Conservation (phyloP, 2,329 filamentous ascomycete species). For the Penicillium sp. region DNA sequence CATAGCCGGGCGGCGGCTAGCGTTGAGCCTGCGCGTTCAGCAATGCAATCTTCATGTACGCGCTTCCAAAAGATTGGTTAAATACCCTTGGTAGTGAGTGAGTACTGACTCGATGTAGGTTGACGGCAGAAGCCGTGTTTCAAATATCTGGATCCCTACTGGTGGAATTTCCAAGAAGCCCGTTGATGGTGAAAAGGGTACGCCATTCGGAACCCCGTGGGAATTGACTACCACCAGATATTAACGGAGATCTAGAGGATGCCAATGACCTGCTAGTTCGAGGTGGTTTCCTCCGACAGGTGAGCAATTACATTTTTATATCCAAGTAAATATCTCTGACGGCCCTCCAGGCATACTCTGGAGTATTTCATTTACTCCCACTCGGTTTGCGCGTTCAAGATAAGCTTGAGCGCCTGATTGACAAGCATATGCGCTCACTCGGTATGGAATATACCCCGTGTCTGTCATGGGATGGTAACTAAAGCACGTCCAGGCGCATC, state of each 20-base stretch:
- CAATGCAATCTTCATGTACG: slow-evolving; percentile 43
- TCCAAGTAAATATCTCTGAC: background rate
- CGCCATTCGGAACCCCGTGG: background rate
- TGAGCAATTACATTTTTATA: slow-evolving; percentile 35
- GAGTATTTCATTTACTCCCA: slow-evolving; percentile 89
- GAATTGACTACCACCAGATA: slow-evolving; percentile 44
- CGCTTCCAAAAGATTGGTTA: background rate
- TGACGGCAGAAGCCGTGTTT: slow-evolving; percentile 63
- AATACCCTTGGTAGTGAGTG: slow-evolving; percentile 5
- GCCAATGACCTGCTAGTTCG: slow-evolving; percentile 66
- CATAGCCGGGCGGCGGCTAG: slow-evolving; percentile 19
- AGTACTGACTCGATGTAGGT: slow-evolving; percentile 39
- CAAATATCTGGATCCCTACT: slow-evolving; percentile 76
- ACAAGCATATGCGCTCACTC: slow-evolving; percentile 80
- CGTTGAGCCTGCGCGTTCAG: slow-evolving; percentile 20
- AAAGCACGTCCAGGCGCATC: slow-evolving; percentile 19
- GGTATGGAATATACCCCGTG: slow-evolving; percentile 48
- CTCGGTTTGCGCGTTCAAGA: slow-evolving; percentile 82
- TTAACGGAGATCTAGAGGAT: slow-evolving; percentile 47
- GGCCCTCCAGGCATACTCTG: slow-evolving; percentile 67
- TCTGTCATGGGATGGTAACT: background rate
- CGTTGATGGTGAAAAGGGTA: slow-evolving; percentile 50
- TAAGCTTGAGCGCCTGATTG: slow-evolving; percentile 81
- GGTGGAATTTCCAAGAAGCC: slow-evolving; percentile 62
- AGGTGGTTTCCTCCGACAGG: slow-evolving; percentile 72